Base-by-base conservation (phyloP, 2,329 filamentous ascomycete genomes). In the Xylariales sp. region DNA sequence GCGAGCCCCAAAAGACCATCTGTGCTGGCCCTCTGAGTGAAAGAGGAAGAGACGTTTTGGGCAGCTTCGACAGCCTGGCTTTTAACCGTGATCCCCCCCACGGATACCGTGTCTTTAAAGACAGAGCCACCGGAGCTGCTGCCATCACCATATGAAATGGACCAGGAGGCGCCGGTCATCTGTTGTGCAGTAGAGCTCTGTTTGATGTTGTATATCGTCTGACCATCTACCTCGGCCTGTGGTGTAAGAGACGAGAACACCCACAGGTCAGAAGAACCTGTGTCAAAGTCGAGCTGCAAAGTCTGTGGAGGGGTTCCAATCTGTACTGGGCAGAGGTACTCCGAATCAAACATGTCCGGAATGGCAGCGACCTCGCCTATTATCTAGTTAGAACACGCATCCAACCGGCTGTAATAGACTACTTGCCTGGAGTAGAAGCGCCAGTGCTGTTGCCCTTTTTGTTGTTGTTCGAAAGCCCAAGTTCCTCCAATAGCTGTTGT, bases 221-320 rank as follows among this genome's bases (percentile, higher is more conserved):
- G 68, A 0, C 64, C 65, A 12, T 57, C 56, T 9, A 65, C 53
- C 20, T 65, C 54, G 14, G 41, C 50, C 19, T 38, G 27, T 11
- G 59, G 51, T 2, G 59, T 62, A 44, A 63, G 52, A 22, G 55
- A 55, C 41, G 65, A 69, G 49, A 71, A 71, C 1, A 73, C 70
- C 70, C 70, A 71, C 18, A 71, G 56, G 42, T 73, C 68, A 9
- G 66, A 64, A 3, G 67, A 71, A 1, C 68, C 69, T 1, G 69
- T 72, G 43, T 72, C 68, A 34, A 72, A 67, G 48, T 69, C 62
- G 36, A 72, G 51, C 25, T 64, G 61, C 35, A 71, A 53, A 1
- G 60, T 66, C 49, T 71, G 64, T 4, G 64, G 56, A 7, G 68
- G 68, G 5, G 64, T 63, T 8, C 61, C 61, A 22, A 64, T 63